These are phyloP conservation scores for Arabis alpina DNA, from an alignment of 345 rosid species.

Conservation along the genomic window DNA sequence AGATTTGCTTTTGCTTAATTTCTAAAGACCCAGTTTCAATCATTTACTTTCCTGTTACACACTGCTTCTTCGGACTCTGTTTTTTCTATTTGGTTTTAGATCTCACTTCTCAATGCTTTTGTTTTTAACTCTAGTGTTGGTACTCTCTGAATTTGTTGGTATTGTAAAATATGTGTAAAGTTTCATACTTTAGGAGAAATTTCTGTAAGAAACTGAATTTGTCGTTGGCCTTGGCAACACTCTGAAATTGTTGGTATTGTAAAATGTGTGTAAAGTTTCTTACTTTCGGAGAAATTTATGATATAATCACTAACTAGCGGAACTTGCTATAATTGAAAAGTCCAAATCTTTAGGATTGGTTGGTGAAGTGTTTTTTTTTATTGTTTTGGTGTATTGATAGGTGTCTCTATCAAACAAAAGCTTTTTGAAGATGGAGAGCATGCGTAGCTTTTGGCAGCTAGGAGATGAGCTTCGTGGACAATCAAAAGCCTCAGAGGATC, in stretches of 20 bases:
- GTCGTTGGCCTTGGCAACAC: neutral
- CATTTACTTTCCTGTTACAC: slow-evolving; percentile 7
- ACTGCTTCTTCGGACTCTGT: slow-evolving; percentile 19
- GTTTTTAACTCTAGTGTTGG: neutral
- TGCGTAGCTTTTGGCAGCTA: slow-evolving; percentile 81
- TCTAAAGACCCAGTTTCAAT: neutral
- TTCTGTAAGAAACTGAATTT: neutral
- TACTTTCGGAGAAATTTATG: slow-evolving; percentile 14
- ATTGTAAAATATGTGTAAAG: slow-evolving; percentile 17
- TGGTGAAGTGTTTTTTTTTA: neutral
- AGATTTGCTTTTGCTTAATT: neutral
- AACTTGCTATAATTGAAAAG: slow-evolving; percentile 15
- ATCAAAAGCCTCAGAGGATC: slow-evolving; percentile 78
- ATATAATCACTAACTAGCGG: slow-evolving; percentile 14
- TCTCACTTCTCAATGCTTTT: slow-evolving; percentile 22
- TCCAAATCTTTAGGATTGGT: slow-evolving; percentile 10
- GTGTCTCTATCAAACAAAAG: slow-evolving; percentile 20
- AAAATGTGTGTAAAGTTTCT: slow-evolving; percentile 25
- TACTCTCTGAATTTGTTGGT: neutral
- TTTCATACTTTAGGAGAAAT: slow-evolving; percentile 13
- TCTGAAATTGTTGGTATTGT: neutral
- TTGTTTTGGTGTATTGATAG: neutral
- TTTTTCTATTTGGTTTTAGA: slow-evolving; percentile 18
- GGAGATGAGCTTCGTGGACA: slow-evolving; percentile 97
- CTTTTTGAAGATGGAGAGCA: slow-evolving; percentile 36